Base-by-base conservation (phyloP, 1,139 yeast genomes). In the Nakaseomyces nivariensis region DNA sequence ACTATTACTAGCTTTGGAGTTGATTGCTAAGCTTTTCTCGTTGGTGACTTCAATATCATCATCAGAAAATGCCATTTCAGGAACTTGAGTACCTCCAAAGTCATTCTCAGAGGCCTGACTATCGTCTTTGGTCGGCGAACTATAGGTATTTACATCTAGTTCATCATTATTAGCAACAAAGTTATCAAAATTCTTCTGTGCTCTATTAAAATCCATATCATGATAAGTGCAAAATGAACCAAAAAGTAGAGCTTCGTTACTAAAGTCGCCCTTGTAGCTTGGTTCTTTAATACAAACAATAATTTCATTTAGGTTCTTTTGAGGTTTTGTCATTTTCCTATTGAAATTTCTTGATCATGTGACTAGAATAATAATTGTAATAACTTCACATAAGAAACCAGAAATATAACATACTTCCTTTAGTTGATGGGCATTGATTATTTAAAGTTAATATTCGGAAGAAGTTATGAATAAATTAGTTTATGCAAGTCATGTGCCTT, bases 41-140 rank as follows among this genome's bases (percentile, higher is more conserved):
- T 3, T 5, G 11, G 13, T 25, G 3, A 13, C 24, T 6, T 10
- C 22, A n/a, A 31, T 34, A 22, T 47, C 54, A 33, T 48, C 48
- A 42, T 51, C 45, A 47, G 50, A 38, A 44, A 58, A 48, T 32
- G 51, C 46, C 25, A 52, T 10, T 3, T 52, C 56, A 6, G 64
- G 63, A 8, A 60, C 52, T 43, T 59, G 64, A 6, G 65, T 61
- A 8, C 55, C 59, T 5, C 40, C 48, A 33, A 51, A 11, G 43
- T 47, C 47, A 10, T 47, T 48, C 25, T 44, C 44, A 10, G 44
- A 25, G 24, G 7, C 8, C 11, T 41, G 44, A 29, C 44, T 41
- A 10, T 7, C 34, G 11, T 27, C 5, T 9, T 25, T n/a, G 4
- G 13, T 13, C 51, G 46, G 37, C 31, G 43, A n/a, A 10, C 22